Conservation (phyloP, 2,329 filamentous ascomycete genomes). For the Diaporthe sp. region DNA sequence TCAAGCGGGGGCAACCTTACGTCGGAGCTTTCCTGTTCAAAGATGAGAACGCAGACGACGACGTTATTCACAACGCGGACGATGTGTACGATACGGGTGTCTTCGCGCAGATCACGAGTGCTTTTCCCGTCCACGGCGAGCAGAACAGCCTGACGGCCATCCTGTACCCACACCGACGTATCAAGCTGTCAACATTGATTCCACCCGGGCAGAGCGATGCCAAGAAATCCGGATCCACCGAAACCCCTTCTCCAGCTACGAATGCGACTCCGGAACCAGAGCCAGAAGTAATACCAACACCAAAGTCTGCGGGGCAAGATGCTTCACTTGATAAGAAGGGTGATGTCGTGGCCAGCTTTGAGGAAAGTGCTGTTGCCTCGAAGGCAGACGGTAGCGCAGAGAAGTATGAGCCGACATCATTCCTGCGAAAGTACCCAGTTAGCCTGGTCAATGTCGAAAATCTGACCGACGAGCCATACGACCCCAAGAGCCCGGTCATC, state of each 20-base stretch:
- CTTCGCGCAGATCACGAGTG: constrained; percentile 97
- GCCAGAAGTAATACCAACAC: constrained; percentile 71
- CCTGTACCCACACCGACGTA: constrained; percentile 94
- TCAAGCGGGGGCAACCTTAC: constrained; percentile 96
- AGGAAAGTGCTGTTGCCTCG: constrained; percentile 80
- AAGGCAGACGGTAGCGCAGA: constrained; percentile 65
- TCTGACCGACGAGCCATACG: constrained; percentile 87
- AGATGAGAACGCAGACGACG: constrained; percentile 93
- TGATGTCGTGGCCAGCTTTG: constrained; percentile 96
- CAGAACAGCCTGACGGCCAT: constrained; percentile 91
- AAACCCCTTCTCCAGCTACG: constrained; percentile 47
- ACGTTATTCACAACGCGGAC: constrained; percentile 89
- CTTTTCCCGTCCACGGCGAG: constrained; percentile 91
- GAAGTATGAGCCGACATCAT: constrained; percentile 88
- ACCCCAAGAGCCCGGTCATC: constrained; percentile 90
- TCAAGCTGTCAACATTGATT: constrained; percentile 88
- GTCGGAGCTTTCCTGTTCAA: constrained; percentile 98
- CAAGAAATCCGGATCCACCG: constrained; percentile 66
- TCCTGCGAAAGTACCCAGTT: constrained; percentile 91
- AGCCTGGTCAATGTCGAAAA: constrained; percentile 97
- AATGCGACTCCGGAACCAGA: constrained; percentile 14
- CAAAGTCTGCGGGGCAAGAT: constrained; percentile 68
- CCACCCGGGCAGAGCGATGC: constrained; percentile 71
- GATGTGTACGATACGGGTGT: constrained; percentile 97
- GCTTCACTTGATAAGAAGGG: constrained; percentile 79